Evolutionary conservation across 192 early-diverging fungal genomes (phyloP).

Genomic region (Entrophospora sp.): DNA sequence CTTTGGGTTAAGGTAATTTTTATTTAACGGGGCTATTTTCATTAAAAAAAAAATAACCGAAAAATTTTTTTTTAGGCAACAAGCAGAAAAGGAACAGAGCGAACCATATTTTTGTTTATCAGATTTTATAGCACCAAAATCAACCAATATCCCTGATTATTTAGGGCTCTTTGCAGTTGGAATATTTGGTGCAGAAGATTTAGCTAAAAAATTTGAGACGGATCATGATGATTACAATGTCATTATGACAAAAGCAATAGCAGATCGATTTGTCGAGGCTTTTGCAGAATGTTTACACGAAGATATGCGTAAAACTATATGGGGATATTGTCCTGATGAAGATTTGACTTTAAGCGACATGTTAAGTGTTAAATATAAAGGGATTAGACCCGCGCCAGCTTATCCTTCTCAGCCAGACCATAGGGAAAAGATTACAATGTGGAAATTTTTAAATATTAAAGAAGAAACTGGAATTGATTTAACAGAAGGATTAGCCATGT

Average conservation of each 20-base stretch:
- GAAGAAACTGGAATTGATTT: constrained; percentile 75
- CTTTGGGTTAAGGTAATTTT: constrained; percentile 83
- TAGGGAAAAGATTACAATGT: constrained; percentile 90
- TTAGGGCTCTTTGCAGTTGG: constrained; percentile 85
- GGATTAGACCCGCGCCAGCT: constrained; percentile 90
- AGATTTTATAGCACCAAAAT: constrained; percentile 85
- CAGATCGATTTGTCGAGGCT: constrained; percentile 89
- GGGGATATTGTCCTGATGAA: constrained; percentile 85
- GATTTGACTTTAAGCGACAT: constrained; percentile 66
- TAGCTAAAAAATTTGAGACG: constrained; percentile 67
- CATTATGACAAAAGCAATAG: constrained; percentile 94
- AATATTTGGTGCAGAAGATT: constrained; percentile 86
- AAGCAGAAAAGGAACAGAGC: constrained; percentile 56
- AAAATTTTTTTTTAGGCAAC: constrained; percentile 23
- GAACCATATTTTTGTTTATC: constrained; percentile 85
- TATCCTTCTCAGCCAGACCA: constrained; percentile 96
- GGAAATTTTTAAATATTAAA: constrained; percentile 74
- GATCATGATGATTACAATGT: constrained; percentile 84
- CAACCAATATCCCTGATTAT: constrained; percentile 70
- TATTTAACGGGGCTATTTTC: too few relatives aligned
- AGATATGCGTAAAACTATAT: constrained; percentile 74
- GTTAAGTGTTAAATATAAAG: constrained; percentile 88
- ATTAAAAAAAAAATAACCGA: background rate
- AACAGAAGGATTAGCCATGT: constrained; percentile 93
- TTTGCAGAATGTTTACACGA: constrained; percentile 87